These are phyloP conservation scores for Arthrobotrys sinensis DNA, from an alignment of 2,329 filamentous ascomycete genomes.

Conservation along the genomic window DNA sequence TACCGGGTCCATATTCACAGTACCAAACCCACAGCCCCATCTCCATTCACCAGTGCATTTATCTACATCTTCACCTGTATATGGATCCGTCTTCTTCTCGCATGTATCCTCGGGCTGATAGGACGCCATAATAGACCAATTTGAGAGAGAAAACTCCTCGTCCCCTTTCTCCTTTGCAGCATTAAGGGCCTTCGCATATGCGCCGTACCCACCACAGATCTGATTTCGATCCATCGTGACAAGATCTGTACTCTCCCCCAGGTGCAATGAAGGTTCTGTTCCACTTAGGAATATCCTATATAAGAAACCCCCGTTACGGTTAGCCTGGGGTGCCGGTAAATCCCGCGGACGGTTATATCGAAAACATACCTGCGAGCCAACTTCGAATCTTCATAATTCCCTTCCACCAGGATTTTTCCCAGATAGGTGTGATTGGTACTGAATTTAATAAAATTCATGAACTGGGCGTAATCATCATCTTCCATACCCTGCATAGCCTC, in stretches of 20 bases:
- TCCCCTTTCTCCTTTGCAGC: neutral
- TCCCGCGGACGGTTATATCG: too few species aligned
- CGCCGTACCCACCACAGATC: neutral
- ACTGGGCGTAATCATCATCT: neutral
- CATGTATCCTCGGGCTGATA: conserved; percentile 9
- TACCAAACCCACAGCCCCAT: conserved; percentile 6
- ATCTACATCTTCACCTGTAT: neutral
- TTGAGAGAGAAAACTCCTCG: neutral
- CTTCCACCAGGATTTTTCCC: neutral
- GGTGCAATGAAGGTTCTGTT: neutral
- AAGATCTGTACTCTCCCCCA: neutral
- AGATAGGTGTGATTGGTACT: neutral
- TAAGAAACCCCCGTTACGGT: neutral
- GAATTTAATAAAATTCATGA: neutral
- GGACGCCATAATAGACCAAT: conserved; percentile 15
- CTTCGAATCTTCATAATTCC: neutral
- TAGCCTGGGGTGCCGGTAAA: neutral
- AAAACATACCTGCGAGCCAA: neutral
- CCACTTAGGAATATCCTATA: neutral
- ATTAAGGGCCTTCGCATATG: neutral
- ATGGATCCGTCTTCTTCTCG: neutral
- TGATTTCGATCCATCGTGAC: neutral
- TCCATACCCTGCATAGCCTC: neutral
- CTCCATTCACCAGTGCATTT: neutral
- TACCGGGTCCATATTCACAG: neutral